Evolutionary conservation across 495 filamentous ascomycete genomes (phyloP).

Genomic region (Annulohypoxylon nitens): DNA sequence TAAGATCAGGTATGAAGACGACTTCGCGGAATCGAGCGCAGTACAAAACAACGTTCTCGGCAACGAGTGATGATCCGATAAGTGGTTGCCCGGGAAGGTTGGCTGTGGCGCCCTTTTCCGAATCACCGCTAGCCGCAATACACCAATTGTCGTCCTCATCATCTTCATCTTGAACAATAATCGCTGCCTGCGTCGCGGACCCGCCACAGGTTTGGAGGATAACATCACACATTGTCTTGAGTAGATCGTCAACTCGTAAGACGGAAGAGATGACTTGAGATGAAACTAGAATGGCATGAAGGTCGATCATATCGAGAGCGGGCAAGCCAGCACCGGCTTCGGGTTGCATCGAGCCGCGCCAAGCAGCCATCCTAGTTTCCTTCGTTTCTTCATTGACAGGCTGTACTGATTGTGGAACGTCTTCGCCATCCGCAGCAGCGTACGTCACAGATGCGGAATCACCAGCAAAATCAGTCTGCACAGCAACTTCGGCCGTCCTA

Average conservation of each 20-base stretch:
- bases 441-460: conserved; percentile 71
- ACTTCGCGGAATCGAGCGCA: conserved; percentile 85
- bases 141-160: conserved; percentile 68
- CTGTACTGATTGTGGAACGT: conserved; percentile 63
- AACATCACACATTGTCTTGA: conserved; percentile 91
- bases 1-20: conserved; percentile 84
- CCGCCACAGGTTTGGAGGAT: conserved; percentile 88
- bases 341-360: conserved; percentile 65
- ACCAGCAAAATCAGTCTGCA: conserved; percentile 78
- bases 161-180: conserved; percentile 80
- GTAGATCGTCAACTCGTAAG: conserved; percentile 82
- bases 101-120: conserved; percentile 72
- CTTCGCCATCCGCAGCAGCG: conserved; percentile 64
- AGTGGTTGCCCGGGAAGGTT: conserved; percentile 76
- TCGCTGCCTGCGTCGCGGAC: conserved; percentile 80
- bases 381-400: conserved; percentile 63
- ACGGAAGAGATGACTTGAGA: conserved; percentile 93
- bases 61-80: conserved; percentile 71
- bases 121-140: conserved; percentile 81
- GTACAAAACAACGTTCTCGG: conserved; percentile 84
- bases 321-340: conserved; percentile 65
- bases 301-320: conserved; percentile 83
- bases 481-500: conserved; percentile 74
- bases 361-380: conserved; percentile 74
- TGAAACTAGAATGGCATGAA: conserved; percentile 87